Percentiles rank a stretch among this genome's conserved stretches.
phyloP scores from a whole-genome alignment of 345 rosid genomes.

The Hypericum androsaemum region DNA sequence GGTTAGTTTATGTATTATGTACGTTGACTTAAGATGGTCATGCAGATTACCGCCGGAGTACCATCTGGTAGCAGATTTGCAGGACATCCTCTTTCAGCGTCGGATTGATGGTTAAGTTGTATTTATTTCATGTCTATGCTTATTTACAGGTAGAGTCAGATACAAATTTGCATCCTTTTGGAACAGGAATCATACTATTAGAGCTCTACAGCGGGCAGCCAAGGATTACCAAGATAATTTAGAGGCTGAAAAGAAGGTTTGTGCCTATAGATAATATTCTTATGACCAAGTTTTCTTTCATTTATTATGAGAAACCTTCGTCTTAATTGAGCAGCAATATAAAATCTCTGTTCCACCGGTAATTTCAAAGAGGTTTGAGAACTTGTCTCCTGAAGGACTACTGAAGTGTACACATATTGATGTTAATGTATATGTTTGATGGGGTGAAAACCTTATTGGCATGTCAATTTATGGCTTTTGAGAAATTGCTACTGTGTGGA shows the following conservation, averaged over 20 bases:
- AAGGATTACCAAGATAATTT: conserved; percentile 58
- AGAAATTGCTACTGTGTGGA: too few species aligned
- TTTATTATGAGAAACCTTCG: too few species aligned
- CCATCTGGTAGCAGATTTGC: neutral
- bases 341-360: too few species aligned
- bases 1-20: conserved; percentile 26
- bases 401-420: too few species aligned
- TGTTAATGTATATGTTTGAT: too few species aligned
- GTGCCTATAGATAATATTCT: neutral
- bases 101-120: conserved; percentile 11
- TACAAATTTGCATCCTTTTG: conserved; percentile 99
- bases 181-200: conserved; percentile 91
- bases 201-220: conserved; percentile 67
- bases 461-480: too few species aligned
- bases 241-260: conserved; percentile 92
- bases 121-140: conserved; percentile 17
- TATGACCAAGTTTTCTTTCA: neutral
- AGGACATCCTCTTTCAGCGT: neutral
- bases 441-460: too few species aligned
- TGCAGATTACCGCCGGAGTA: neutral
- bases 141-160: conserved; percentile 91
- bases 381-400: too few species aligned
- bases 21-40: too few species aligned
- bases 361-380: too few species aligned
- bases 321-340: too few species aligned